Evolutionary conservation across 495 filamentous ascomycete genomes (phyloP).

Genomic region (Penicillium cataractarum): DNA sequence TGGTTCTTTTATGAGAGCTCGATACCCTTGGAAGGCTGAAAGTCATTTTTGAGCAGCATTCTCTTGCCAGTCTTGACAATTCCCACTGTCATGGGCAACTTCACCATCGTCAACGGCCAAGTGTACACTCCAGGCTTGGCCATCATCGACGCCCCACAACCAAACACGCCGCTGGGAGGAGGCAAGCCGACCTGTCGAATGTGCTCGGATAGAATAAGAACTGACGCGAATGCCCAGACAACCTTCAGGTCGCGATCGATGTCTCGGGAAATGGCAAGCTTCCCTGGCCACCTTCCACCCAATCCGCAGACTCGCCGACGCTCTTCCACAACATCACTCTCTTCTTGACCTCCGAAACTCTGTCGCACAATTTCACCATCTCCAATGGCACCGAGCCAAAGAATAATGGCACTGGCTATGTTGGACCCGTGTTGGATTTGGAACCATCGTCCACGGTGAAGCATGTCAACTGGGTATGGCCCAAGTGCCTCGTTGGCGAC

Average conservation of each 20-base stretch:
- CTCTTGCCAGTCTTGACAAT: not conserved
- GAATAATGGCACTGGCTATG: conserved; percentile 51
- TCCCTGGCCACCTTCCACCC: conserved; percentile 54
- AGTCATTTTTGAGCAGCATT: not conserved
- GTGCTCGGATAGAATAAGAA: not conserved
- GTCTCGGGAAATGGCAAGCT: conserved; percentile 66
- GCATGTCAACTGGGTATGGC: conserved; percentile 71
- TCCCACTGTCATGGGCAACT: conserved; percentile 29
- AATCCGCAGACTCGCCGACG: conserved; percentile 43
- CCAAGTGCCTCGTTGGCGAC: conserved; percentile 61
- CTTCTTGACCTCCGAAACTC: conserved; percentile 64
- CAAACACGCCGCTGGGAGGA: conserved; percentile 67
- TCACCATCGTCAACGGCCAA: conserved; percentile 61
- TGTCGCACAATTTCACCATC: conserved; percentile 67
- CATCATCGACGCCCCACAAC: conserved; percentile 66
- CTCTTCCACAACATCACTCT: conserved; percentile 65
- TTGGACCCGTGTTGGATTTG: conserved; percentile 62
- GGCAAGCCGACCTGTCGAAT: conserved; percentile 42
- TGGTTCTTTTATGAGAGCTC: not conserved
- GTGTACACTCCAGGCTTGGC: conserved; percentile 67
- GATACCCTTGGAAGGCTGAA: not conserved
- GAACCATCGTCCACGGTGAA: conserved; percentile 68
- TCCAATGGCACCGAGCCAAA: conserved; percentile 59
- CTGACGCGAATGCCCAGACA: conserved; percentile 43
- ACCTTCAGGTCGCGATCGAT: conserved; percentile 67